Base-by-base conservation (phyloP, 305 asterid genomes). In the Fraxinus velutina region DNA sequence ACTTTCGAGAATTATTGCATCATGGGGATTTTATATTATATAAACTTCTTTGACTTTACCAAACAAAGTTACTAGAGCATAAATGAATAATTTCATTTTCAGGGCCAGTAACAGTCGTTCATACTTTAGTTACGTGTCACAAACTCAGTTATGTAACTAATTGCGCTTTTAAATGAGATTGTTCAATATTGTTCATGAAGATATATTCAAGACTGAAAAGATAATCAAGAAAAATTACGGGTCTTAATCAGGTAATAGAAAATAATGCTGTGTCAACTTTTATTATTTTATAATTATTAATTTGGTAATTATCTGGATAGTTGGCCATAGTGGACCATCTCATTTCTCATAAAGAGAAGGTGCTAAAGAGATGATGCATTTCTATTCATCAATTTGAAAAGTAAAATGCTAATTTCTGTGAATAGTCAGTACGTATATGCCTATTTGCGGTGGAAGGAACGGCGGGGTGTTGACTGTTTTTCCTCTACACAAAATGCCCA, bases 381-480 rank as follows among this genome's bases (percentile, higher is more conserved):
- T 22, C 64, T 55, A 17, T 55, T 55, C 64, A 17, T 68, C 80
- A 75, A 33, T 83, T 76, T 83, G 60, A 42, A 42, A 66, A 80
- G 81, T 39, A 30, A 13, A 76, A 32, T 13, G 70, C 55, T 74
- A 27, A n/a, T 62, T 22, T 22, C 32, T 24, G 33, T 8, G 33
- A 62, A 21, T 62, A 62, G 15, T 39, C 15, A 39, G 50, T 8
- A 27, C 29, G 29, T 27, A 9, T 9, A 39, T 39, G 50, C 50
- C 50, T 39, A 39, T 39, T 39, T 39, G 24, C 9, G 72, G 33
- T 62, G 72, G 15, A 62, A 62, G 72, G 7, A 21, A 62, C 5
- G 34, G 72, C 72, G 5, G n/a, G 66, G 24, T 33, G 72, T 62
- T 60, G 24, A 82, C 44, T 81, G 64, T 19, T 52, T 74, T 39